Conservation (phyloP, 2,329 filamentous ascomycete species). For the Thermothelomyces thermophilus region DNA sequence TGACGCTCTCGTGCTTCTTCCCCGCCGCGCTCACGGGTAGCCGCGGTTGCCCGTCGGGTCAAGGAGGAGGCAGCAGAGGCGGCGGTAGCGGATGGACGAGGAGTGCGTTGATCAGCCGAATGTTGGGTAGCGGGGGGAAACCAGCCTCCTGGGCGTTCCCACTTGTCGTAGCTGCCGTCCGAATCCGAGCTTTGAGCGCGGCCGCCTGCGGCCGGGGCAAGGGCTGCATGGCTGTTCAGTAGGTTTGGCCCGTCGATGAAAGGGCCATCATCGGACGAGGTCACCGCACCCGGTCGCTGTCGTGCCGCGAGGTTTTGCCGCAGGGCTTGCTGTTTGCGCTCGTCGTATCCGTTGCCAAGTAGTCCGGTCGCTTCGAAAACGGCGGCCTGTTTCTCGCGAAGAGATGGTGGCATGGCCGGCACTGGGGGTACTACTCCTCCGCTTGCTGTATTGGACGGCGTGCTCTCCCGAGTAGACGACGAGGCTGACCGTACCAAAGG, state of each 20-base stretch:
- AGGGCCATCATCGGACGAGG: slow-evolving; percentile 30
- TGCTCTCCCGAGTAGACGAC: slow-evolving; percentile 2
- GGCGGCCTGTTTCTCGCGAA: slow-evolving; percentile 32
- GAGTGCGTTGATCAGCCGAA: slow-evolving; percentile 20
- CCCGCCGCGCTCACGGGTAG: slow-evolving; percentile 8
- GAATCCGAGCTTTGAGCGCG: slow-evolving; percentile 9
- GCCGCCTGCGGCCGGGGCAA: background rate
- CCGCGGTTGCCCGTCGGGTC: slow-evolving; percentile 13
- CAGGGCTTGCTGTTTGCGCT: slow-evolving; percentile 35
- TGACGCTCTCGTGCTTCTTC: background rate
- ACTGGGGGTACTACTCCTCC: background rate
- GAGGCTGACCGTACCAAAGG: slow-evolving; percentile 16
- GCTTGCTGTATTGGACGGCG: background rate
- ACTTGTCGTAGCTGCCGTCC: slow-evolving; percentile 21
- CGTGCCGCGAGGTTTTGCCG: slow-evolving; percentile 17
- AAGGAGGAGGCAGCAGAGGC: background rate
- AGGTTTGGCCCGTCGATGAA: slow-evolving; percentile 54
- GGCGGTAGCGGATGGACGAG: background rate
- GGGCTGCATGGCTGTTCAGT: slow-evolving; percentile 38
- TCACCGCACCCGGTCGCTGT: slow-evolving; percentile 6
- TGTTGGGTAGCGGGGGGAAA: slow-evolving; percentile 33
- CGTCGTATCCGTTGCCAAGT: slow-evolving; percentile 44
- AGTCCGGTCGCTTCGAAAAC: slow-evolving; percentile 48
- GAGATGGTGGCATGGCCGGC: slow-evolving; percentile 19
- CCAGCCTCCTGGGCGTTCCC: slow-evolving; percentile 28